phyloP scores from a whole-genome alignment of 2,329 filamentous ascomycete species.

The Metarhizium sp. region DNA sequence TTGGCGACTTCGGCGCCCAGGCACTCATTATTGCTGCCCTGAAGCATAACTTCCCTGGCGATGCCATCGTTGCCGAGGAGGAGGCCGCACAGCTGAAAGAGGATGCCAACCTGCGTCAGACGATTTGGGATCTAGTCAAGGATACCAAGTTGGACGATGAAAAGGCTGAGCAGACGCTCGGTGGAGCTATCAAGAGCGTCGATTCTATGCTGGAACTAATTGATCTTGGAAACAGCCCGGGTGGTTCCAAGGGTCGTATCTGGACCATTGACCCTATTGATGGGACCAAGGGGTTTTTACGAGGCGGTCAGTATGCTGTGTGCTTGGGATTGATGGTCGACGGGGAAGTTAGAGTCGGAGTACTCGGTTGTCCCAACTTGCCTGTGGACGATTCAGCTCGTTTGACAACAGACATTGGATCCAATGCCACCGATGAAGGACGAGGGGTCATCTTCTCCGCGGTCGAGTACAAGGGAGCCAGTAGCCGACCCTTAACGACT shows the following conservation, averaged over 20 bases:
- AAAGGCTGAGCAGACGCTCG: constrained; percentile 49
- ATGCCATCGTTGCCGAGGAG: constrained; percentile 92
- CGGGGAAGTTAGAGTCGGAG: constrained; percentile 87
- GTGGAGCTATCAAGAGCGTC: constrained; percentile 59
- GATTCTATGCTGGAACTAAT: constrained; percentile 60
- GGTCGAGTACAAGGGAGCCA: constrained; percentile 68
- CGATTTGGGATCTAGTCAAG: constrained; percentile 77
- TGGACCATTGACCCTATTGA: constrained; percentile 98
- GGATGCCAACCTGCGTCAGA: constrained; percentile 54
- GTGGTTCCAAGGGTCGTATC: constrained; percentile 67
- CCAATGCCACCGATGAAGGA: constrained; percentile 64
- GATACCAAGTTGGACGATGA: constrained; percentile 55
- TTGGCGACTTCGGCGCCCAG: constrained; percentile 96
- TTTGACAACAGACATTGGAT: constrained; percentile 58
- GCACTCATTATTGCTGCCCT: constrained; percentile 90
- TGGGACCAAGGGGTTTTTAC: constrained; percentile 92
- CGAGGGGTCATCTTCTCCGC: constrained; percentile 86
- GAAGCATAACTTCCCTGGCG: constrained; percentile 77
- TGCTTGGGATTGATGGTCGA: constrained; percentile 88
- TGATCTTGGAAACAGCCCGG: constrained; percentile 59
- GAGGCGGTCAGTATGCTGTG: constrained; percentile 94
- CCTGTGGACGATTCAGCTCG: constrained; percentile 66
- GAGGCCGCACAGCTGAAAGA: constrained; percentile 73
- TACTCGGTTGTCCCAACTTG: constrained; percentile 91
- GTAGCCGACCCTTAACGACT: constrained; percentile 60